Base-by-base conservation (phyloP, 306 rosid genomes). In the Quercus bicolor region DNA sequence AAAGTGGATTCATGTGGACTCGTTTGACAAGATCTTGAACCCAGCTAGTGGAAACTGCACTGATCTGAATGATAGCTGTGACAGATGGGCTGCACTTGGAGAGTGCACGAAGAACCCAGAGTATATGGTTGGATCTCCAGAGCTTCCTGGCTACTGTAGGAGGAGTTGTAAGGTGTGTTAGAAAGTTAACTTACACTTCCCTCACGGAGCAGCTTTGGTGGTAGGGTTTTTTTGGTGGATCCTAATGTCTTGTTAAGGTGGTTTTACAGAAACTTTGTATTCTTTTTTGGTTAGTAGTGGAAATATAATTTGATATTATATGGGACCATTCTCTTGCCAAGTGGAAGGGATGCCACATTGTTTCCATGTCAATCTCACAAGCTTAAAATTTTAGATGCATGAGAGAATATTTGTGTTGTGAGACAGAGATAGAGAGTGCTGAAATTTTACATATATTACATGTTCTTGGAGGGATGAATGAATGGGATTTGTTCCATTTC, bases 71-170 rank as follows among this genome's bases (percentile, higher is more conserved):
- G 88, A 75, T n/a, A 93, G 84, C 81, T 96, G 99, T 64, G 94
- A 90, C 80, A 91, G 93, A 86, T 96, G 99, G 99, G 96, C 98
- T 56, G 88, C 90, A 45, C 97, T 96, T 70, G 98, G 98, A 31
- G 99, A 96, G 83, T 96, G 99, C 93, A 80, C 88, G 16, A 91
- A 88, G 69, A 96, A 96, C 86, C 75, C 62, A 19, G 98, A 86
- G 85, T 96, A 96, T 62, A 96, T 96, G 99, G 75, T 96, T 64
- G 99, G 99, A 61, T 82, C 97, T 73, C 70, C 86, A 12, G 97
- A 90, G 72, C 92, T 93, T 79, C 96, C 94, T 78, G 99, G 99
- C 74, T 89, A 83, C 84, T 96, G 99, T 84, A 88, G 93, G 82
- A 89, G 87, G 85, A 96, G 98, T 81, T 96, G 98, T 56, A 96